These are phyloP conservation scores for Phalaenopsis equestris DNA, from an alignment of 106 monocot genomes.

Conservation along the genomic window DNA sequence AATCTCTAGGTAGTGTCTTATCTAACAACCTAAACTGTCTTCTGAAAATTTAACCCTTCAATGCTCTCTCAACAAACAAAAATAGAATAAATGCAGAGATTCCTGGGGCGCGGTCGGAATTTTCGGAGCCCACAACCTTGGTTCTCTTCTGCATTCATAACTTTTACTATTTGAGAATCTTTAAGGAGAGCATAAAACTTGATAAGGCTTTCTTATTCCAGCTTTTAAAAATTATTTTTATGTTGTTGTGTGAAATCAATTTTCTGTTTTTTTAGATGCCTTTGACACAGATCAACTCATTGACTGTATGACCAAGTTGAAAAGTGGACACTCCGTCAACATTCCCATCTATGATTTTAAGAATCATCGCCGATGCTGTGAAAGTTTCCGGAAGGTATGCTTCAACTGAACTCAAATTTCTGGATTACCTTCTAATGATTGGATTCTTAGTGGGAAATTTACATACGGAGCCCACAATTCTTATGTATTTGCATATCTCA, in stretches of 20 bases:
- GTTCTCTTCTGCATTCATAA: background rate
- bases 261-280: constrained; percentile 57
- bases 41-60: no score
- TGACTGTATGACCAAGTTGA: constrained; percentile 76
- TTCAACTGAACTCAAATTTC: constrained; percentile 5
- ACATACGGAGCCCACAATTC: no score
- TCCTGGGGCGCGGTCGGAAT: no score
- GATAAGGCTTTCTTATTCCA: background rate
- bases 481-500: no score
- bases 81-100: no score
- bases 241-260: background rate
- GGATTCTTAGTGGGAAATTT: background rate
- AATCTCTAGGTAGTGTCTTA: no score
- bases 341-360: constrained; percentile 98
- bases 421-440: background rate
- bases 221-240: background rate
- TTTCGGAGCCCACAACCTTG: background rate
- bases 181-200: background rate
- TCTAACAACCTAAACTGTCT: no score
- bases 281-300: constrained; percentile 97
- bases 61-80: no score
- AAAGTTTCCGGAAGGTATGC: constrained; percentile 79
- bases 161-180: background rate
- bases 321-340: constrained; percentile 69
- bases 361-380: constrained; percentile 72